Percentiles rank a stretch among this genome's conserved stretches.
Conservation (phyloP, 768 basidiomycete species). For the Inosperma sp. region DNA sequence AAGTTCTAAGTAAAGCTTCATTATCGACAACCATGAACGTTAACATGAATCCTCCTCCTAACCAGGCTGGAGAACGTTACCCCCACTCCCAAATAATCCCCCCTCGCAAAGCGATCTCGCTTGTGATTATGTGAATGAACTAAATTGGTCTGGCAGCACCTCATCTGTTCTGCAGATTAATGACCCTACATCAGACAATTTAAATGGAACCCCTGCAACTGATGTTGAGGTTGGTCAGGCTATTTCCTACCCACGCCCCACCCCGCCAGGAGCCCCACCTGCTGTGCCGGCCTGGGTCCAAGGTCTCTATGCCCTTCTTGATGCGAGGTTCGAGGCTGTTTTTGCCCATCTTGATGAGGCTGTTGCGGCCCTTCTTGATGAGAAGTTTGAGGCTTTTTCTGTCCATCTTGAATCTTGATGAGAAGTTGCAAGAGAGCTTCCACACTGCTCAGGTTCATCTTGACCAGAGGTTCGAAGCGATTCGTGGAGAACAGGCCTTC, state of each 20-base stretch:
- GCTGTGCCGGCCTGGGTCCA: constrained; percentile 1
- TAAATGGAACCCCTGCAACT: neutral
- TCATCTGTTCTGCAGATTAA: neutral
- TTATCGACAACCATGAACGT: too few species aligned
- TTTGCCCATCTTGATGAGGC: neutral
- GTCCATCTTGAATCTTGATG: too few species aligned
- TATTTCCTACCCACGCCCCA: neutral
- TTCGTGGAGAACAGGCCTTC: neutral
- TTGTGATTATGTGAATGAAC: neutral
- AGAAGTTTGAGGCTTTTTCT: too few species aligned
- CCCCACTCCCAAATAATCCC: neutral
- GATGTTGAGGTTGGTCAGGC: neutral
- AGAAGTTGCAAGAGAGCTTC: too few species aligned
- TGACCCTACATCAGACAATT: neutral
- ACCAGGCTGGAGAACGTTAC: neutral
- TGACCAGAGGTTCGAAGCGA: neutral
- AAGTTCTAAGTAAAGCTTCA: too few species aligned
- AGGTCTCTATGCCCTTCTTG: neutral
- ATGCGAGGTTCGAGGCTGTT: neutral
- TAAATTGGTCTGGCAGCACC: neutral
- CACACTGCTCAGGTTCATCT: too few species aligned
- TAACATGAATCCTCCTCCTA: neutral
- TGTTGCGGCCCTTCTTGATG: too few species aligned
- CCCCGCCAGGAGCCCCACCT: neutral
- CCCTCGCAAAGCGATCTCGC: neutral